These are phyloP conservation scores for Clavulina sp. DNA, from an alignment of 768 basidiomycete species.

Conservation along the genomic window DNA sequence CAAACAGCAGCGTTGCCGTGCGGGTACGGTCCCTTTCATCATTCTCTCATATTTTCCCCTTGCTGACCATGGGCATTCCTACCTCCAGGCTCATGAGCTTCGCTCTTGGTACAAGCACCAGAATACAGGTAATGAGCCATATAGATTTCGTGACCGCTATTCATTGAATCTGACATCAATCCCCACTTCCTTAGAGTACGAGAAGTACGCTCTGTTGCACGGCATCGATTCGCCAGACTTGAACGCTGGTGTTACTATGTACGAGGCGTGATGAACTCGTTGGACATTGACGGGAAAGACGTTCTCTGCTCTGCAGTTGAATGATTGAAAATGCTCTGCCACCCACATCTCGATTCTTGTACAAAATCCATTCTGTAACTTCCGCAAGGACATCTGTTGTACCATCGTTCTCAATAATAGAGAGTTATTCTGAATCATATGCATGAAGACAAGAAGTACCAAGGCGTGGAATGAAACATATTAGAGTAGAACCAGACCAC, in stretches of 20 bases:
- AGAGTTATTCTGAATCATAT: too few relatives aligned
- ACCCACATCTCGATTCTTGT: too few relatives aligned
- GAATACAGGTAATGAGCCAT: conserved; percentile 3
- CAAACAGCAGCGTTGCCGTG: conserved; percentile 11
- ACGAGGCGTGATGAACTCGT: background rate
- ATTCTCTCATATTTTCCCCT: background rate
- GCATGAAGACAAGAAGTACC: too few relatives aligned
- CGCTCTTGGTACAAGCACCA: conserved; percentile 11
- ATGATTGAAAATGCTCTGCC: too few relatives aligned
- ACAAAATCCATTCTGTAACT: too few relatives aligned
- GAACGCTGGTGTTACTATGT: conserved; percentile 1
- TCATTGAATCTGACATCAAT: background rate
- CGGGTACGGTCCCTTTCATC: background rate
- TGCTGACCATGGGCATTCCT: background rate
- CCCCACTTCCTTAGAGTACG: conserved; percentile 1
- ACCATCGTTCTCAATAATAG: too few relatives aligned
- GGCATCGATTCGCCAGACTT: conserved; percentile 12
- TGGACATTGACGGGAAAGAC: too few relatives aligned
- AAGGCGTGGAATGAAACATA: too few relatives aligned
- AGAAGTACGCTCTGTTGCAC: conserved; percentile 11
- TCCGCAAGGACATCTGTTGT: too few relatives aligned
- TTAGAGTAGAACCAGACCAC: too few relatives aligned
- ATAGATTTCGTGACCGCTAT: background rate
- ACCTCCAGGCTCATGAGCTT: conserved; percentile 10
- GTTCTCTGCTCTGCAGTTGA: too few relatives aligned